Conservation (phyloP, 2,329 filamentous ascomycete species). For the Alternaria brassicae region DNA sequence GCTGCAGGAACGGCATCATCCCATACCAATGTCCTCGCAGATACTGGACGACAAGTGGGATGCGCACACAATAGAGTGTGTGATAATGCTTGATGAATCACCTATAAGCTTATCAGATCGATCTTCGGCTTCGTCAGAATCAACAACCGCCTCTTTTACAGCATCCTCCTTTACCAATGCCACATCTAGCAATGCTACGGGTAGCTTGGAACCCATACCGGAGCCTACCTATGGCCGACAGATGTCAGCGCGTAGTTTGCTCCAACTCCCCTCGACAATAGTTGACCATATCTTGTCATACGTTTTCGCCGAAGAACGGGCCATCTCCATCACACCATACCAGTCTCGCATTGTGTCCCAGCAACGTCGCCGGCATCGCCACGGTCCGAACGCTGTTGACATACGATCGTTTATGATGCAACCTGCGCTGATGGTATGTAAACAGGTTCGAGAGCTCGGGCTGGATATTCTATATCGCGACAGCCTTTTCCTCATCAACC, state of each 20-base stretch:
- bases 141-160: slow-evolving; percentile 14
- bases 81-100: slow-evolving; percentile 9
- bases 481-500: slow-evolving; percentile 31
- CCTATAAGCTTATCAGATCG: background rate
- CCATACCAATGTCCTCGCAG: background rate
- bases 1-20: background rate
- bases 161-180: slow-evolving; percentile 13
- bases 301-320: slow-evolving; percentile 23
- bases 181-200: background rate
- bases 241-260: slow-evolving; percentile 14
- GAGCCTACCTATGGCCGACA: background rate
- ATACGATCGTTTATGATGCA: slow-evolving; percentile 25
- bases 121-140: slow-evolving; percentile 13
- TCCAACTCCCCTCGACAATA: slow-evolving; percentile 24
- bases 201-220: background rate
- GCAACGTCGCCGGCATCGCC: slow-evolving; percentile 25
- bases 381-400: slow-evolving; percentile 29
- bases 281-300: slow-evolving; percentile 32
- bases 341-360: slow-evolving; percentile 19
- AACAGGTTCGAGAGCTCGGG: slow-evolving; percentile 3
- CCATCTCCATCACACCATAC: slow-evolving; percentile 21
- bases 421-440: slow-evolving; percentile 9
- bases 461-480: slow-evolving; percentile 31
- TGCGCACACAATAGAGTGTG: slow-evolving; percentile 2
- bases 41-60: background rate